These are phyloP conservation scores for Penicillium paneum DNA, from an alignment of 2,329 filamentous ascomycete species.

Conservation along the genomic window DNA sequence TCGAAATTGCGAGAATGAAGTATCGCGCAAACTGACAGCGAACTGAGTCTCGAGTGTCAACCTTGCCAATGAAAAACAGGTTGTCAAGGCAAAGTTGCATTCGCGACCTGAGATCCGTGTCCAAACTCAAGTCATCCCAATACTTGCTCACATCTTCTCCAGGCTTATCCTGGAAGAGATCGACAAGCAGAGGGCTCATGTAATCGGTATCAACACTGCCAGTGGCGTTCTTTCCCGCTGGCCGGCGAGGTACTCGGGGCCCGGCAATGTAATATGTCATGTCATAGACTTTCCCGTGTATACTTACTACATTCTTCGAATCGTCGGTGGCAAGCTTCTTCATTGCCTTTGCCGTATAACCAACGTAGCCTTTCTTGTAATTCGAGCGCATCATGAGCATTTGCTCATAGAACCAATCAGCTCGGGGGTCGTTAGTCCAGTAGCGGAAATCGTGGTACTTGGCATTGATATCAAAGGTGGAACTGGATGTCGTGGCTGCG, in stretches of 20 bases:
- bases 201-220: constrained; percentile 64
- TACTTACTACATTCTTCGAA: constrained; percentile 69
- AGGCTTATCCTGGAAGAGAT: constrained; percentile 71
- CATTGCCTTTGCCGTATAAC: constrained; percentile 76
- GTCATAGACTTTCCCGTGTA: constrained; percentile 81
- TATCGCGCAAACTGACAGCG: constrained; percentile 87
- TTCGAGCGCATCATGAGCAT: constrained; percentile 72
- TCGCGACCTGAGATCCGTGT: constrained; percentile 54
- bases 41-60: constrained; percentile 84
- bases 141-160: constrained; percentile 79
- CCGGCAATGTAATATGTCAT: constrained; percentile 77
- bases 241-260: constrained; percentile 63
- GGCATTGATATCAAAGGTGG: constrained; percentile 66
- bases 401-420: constrained; percentile 90
- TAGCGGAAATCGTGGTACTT: constrained; percentile 91
- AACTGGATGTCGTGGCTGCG: constrained; percentile 63
- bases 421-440: constrained; percentile 74
- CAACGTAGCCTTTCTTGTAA: constrained; percentile 83
- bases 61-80: constrained; percentile 86
- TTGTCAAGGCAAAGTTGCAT: constrained; percentile 89
- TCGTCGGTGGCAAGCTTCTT: constrained; percentile 59
- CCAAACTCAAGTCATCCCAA: constrained; percentile 69
- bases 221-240: constrained; percentile 51
- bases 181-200: constrained; percentile 71
- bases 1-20: constrained; percentile 79